phyloP scores from a whole-genome alignment of 805 yeast genomes.

The Ogataea minuta region DNA sequence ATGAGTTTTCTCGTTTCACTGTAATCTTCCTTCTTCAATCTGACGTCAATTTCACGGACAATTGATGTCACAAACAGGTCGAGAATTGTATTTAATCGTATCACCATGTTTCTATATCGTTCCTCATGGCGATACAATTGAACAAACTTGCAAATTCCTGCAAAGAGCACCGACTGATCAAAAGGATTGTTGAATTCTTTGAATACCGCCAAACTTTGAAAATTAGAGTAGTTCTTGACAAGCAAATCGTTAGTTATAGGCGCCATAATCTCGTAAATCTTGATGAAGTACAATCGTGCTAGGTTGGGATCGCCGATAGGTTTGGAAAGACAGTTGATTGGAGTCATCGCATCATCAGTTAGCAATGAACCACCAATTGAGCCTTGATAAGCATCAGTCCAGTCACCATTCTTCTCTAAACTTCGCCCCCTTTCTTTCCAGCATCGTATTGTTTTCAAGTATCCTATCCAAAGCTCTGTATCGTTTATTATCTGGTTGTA shows the following conservation, averaged over 20 bases:
- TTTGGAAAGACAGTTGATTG: conserved; percentile 27
- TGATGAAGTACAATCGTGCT: conserved; percentile 27
- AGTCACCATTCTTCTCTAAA: background rate
- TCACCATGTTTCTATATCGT: conserved; percentile 28
- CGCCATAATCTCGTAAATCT: conserved; percentile 27
- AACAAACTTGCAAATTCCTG: conserved; percentile 30
- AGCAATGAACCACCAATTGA: conserved; percentile 7
- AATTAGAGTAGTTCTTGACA: conserved; percentile 34
- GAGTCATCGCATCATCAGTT: conserved; percentile 22
- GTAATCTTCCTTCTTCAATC: conserved; percentile 47
- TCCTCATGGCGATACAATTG: conserved; percentile 21
- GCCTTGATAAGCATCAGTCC: background rate
- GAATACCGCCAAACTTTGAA: conserved; percentile 31
- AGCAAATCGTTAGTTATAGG: conserved; percentile 33
- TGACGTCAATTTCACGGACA: conserved; percentile 63
- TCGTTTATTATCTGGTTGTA: conserved; percentile 25
- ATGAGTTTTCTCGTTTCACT: conserved; percentile 33
- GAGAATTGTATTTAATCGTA: conserved; percentile 49
- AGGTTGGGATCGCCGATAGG: conserved; percentile 25
- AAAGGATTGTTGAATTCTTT: conserved; percentile 31
- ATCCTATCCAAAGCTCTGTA: conserved; percentile 27
- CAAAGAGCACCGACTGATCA: conserved; percentile 32
- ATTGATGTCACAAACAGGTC: conserved; percentile 74
- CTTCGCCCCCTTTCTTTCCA: conserved; percentile 21
- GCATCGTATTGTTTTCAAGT: conserved; percentile 21